phyloP scores from a whole-genome alignment of 2,329 filamentous ascomycete species.

The Cytospora piceicola region DNA sequence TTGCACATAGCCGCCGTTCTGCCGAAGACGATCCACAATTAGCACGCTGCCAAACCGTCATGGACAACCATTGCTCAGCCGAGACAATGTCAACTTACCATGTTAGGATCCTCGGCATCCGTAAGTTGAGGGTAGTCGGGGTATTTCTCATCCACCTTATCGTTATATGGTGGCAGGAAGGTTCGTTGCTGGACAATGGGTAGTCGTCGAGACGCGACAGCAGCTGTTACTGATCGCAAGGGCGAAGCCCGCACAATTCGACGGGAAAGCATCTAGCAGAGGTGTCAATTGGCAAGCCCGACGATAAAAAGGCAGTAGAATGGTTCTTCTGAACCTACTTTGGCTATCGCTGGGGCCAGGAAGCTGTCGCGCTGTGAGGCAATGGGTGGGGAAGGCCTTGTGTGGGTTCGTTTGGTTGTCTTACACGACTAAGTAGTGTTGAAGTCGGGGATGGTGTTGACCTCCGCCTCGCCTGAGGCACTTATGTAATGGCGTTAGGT shows the following conservation, averaged over 20 bases:
- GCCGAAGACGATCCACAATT: constrained; percentile 31
- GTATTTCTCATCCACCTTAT: constrained; percentile 57
- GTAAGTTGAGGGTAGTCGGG: constrained; percentile 52
- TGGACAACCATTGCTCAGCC: constrained; percentile 28
- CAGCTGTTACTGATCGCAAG: constrained; percentile 48
- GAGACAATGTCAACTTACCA: constrained; percentile 21
- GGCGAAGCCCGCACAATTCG: constrained; percentile 58
- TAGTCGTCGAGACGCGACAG: constrained; percentile 52
- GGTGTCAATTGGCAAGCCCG: not conserved
- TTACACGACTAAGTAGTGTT: not conserved
- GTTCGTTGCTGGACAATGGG: constrained; percentile 60
- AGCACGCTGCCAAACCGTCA: constrained; percentile 56
- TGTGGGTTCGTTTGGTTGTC: constrained; percentile 21
- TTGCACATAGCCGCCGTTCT: constrained; percentile 87
- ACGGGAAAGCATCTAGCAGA: constrained; percentile 62
- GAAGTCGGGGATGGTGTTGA: constrained; percentile 14
- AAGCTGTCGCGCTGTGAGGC: constrained; percentile 39
- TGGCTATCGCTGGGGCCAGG: constrained; percentile 42
- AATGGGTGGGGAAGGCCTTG: constrained; percentile 32
- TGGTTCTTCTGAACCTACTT: constrained; percentile 35
- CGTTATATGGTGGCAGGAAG: constrained; percentile 57
- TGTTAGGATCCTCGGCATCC: constrained; percentile 64
- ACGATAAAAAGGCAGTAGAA: not conserved
- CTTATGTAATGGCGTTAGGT: not conserved
- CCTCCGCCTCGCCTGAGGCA: constrained; percentile 26